Percentiles rank a stretch among this genome's conserved stretches.
Evolutionary conservation across 495 filamentous ascomycete species (phyloP).

Genomic region (Aeminium ludgeri): DNA sequence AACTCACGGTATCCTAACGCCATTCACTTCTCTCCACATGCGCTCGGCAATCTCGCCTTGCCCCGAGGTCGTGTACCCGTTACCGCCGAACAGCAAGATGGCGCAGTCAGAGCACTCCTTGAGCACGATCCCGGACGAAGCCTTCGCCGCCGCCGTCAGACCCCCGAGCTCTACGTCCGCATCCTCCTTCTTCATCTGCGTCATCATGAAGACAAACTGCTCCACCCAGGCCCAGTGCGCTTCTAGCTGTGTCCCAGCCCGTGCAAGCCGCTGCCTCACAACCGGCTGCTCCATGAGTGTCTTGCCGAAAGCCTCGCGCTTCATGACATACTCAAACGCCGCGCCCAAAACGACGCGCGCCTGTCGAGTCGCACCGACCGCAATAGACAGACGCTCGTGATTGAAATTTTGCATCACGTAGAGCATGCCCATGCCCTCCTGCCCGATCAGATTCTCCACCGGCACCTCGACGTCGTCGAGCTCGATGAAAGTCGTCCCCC

Average conservation of each 20-base stretch:
- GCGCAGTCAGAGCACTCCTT: slow-evolving; percentile 48
- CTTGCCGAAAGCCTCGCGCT: slow-evolving; percentile 62
- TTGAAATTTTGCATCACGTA: slow-evolving; percentile 79
- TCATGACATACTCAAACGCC: slow-evolving; percentile 52
- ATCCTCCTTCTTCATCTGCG: slow-evolving; percentile 41
- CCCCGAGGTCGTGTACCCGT: slow-evolving; percentile 50
- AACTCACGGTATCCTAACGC: slow-evolving; percentile 8
- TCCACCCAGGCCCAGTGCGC: slow-evolving; percentile 59
- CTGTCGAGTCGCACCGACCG: slow-evolving; percentile 43
- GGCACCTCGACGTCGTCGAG: slow-evolving; percentile 59
- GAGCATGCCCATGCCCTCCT: slow-evolving; percentile 53
- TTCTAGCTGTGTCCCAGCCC: slow-evolving; percentile 51
- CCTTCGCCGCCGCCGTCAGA: slow-evolving; percentile 52
- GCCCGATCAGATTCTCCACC: slow-evolving; percentile 49
- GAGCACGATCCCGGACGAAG: slow-evolving; percentile 50
- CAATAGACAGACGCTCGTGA: slow-evolving; percentile 54
- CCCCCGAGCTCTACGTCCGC: slow-evolving; percentile 51
- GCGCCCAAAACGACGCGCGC: slow-evolving; percentile 46
- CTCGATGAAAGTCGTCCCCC: slow-evolving; percentile 60
- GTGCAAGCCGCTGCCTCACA: slow-evolving; percentile 53
- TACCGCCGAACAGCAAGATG: slow-evolving; percentile 55
- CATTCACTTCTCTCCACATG: slow-evolving; percentile 23
- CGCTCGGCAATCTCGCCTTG: slow-evolving; percentile 56
- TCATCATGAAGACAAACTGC: slow-evolving; percentile 55
- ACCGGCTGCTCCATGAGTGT: slow-evolving; percentile 56